Base-by-base conservation (phyloP, 2,329 filamentous ascomycete genomes). In the Cladosporium cucumerinum region DNA sequence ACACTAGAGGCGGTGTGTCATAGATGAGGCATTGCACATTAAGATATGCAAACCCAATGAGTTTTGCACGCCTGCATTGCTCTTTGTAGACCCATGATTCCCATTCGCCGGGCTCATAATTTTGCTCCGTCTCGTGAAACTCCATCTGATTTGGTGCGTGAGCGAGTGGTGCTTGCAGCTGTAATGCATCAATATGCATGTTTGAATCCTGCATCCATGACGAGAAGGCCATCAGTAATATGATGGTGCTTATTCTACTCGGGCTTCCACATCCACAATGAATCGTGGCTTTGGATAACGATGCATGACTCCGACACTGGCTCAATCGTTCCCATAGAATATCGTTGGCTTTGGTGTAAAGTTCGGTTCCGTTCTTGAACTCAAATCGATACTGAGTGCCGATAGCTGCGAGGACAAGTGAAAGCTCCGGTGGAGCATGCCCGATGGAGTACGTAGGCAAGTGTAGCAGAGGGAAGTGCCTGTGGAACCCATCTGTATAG, bases 371-470 rank as follows among this genome's bases (percentile, higher is more conserved):
- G 54, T 73, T 75, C 49, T 68, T 66, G 55, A 69, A 67, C 62
- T 77, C 75, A 36, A 76, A 76, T 51, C 74, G 73, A 52, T 75
- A 75, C 49, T 75, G 73, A 12, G 75, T 74, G 8, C 75, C 75
- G 18, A 73, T 71, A 16, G 74, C 72, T 51, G 72, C 73, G 69
- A 77, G 76, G 4, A 72, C 70, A 6, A 77, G 65, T 2, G 74
- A 73, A 6, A 76, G 69, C 55, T 75, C 74, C 23, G 74, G 57
- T 2, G 75, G 73, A 11, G 73, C 74, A 46, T 69, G 69, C 43
- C 70, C 71, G 16, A 73, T 71, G 36, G 72, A 70, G 48, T 73
- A 77, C 10, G 73, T 77, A 5, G 74, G 72, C 46, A 68, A 66
- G 49, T 77, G 74, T 16, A 77, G 73, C 62, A 76, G 75, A 0